Evolutionary conservation across 768 basidiomycete species (phyloP).

Genomic region (Psilocybe subaeruginosa): DNA sequence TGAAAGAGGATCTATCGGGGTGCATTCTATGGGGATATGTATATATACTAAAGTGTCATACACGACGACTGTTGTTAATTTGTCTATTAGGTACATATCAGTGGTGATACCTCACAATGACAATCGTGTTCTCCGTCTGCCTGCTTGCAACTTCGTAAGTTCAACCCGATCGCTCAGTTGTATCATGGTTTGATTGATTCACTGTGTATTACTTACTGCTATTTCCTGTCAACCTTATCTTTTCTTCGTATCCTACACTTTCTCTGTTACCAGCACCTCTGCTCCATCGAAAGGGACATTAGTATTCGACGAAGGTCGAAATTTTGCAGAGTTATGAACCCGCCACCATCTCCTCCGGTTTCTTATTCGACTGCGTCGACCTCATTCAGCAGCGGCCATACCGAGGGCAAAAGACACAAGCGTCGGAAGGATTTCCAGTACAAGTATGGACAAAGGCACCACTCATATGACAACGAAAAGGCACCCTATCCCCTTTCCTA

Average conservation of each 20-base stretch:
- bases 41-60: neutral
- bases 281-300: neutral
- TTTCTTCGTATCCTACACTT: neutral
- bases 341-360: conserved; percentile 23
- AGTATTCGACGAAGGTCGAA: no score
- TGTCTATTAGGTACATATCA: neutral
- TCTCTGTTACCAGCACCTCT: neutral
- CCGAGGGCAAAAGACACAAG: conserved; percentile 39
- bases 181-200: conserved; percentile 11
- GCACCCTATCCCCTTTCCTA: conserved; percentile 82
- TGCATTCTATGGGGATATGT: neutral
- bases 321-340: conserved; percentile 16
- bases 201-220: neutral
- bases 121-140: conserved; percentile 3
- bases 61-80: neutral
- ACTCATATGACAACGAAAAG: conserved; percentile 72
- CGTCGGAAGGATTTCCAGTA: conserved; percentile 61
- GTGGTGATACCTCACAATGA: neutral
- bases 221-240: neutral
- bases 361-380: conserved; percentile 23
- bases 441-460: conserved; percentile 67
- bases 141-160: neutral
- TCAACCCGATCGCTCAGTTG: neutral
- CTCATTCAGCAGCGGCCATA: conserved; percentile 17
- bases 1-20: no score